These are phyloP conservation scores for Ustilago cynodontis DNA, from an alignment of 1,284 basidiomycete genomes.

Conservation along the genomic window DNA sequence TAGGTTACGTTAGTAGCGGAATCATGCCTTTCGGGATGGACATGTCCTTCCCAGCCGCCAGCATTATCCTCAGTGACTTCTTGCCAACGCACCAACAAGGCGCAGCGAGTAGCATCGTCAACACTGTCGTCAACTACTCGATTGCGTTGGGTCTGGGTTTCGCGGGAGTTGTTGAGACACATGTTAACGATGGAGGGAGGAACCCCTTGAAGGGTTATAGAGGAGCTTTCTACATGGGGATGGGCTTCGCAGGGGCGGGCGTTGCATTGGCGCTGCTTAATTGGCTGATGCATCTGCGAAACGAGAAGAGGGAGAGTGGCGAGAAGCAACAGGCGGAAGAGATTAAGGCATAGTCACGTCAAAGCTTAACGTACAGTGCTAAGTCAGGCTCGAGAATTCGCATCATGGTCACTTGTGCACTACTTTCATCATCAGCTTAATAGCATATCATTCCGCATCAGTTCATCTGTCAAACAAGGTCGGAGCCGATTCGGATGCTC, in stretches of 20 bases:
- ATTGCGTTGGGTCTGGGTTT: slow-evolving; percentile 60
- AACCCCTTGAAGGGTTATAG: slow-evolving; percentile 35
- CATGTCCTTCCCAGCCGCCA: slow-evolving; percentile 52
- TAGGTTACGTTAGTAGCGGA: slow-evolving; percentile 34
- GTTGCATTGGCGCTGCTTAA: slow-evolving; percentile 37
- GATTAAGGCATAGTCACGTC: not conserved
- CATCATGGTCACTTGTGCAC: no score
- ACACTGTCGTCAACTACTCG: slow-evolving; percentile 60
- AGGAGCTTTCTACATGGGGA: slow-evolving; percentile 50
- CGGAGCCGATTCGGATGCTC: no score
- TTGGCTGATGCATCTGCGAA: slow-evolving; percentile 22
- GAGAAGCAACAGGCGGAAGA: not conserved
- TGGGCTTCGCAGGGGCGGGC: slow-evolving; percentile 40
- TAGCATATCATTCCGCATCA: no score
- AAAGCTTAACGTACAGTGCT: not conserved
- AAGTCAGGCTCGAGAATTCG: no score
- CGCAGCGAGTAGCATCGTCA: slow-evolving; percentile 56
- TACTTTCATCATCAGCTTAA: no score
- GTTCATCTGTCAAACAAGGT: no score
- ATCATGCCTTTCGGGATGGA: slow-evolving; percentile 60
- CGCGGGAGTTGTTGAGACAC: slow-evolving; percentile 55
- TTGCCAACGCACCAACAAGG: slow-evolving; percentile 54
- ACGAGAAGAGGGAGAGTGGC: not conserved
- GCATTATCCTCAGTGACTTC: slow-evolving; percentile 51
- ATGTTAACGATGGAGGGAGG: slow-evolving; percentile 44